Evolutionary conservation across 1,139 yeast genomes (phyloP).

Genomic region (Yamadazyma sp.): DNA sequence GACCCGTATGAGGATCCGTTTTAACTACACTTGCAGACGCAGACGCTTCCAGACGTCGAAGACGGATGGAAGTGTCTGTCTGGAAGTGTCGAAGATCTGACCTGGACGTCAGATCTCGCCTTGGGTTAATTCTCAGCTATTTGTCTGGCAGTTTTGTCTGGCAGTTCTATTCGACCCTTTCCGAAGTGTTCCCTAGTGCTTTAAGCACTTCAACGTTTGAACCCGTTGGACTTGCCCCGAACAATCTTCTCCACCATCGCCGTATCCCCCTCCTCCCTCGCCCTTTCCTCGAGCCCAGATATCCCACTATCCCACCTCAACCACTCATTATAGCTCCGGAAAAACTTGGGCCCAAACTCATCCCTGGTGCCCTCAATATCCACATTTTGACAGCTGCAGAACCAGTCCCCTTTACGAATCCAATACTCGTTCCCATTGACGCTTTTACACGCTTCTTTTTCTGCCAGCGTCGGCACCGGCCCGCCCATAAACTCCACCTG

Average conservation of each 20-base stretch:
- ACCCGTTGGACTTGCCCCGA: neutral
- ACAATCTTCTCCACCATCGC: slow-evolving; percentile 5
- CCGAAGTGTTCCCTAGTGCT: slow-evolving; percentile 1
- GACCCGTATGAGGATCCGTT: slow-evolving; percentile 98
- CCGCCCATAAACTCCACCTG: slow-evolving; percentile 24
- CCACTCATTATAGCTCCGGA: slow-evolving; percentile 19
- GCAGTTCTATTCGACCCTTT: neutral
- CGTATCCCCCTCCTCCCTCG: slow-evolving; percentile 10
- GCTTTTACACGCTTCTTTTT: slow-evolving; percentile 25
- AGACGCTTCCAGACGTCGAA: neutral
- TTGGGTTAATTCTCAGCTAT: too few species aligned
- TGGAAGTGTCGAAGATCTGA: too few species aligned
- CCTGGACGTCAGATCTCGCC: too few species aligned
- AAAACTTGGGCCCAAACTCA: slow-evolving; percentile 17
- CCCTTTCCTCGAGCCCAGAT: slow-evolving; percentile 10
- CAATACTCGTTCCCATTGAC: slow-evolving; percentile 28
- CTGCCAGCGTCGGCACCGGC: slow-evolving; percentile 33
- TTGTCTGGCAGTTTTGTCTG: too few species aligned
- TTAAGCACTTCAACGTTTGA: neutral
- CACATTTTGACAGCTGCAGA: slow-evolving; percentile 21
- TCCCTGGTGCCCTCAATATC: slow-evolving; percentile 9
- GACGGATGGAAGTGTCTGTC: too few species aligned
- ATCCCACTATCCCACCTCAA: slow-evolving; percentile 19
- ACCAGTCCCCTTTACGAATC: slow-evolving; percentile 35
- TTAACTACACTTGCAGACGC: slow-evolving; percentile 21